Evolutionary conservation across 2,329 filamentous ascomycete species (phyloP).

Genomic region (Thielaviopsis populi): DNA sequence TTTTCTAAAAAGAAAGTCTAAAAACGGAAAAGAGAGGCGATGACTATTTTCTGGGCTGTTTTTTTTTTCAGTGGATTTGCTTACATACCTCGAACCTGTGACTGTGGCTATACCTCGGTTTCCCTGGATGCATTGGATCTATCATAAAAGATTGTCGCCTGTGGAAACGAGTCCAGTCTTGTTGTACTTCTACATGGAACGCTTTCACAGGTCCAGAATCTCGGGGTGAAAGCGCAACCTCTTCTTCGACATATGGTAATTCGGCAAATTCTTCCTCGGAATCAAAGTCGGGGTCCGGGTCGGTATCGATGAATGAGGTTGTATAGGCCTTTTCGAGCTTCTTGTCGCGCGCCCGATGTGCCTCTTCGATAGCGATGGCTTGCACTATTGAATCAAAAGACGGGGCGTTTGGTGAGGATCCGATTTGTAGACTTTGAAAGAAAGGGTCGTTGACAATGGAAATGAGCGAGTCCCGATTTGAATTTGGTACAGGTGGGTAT

Average conservation of each 20-base stretch:
- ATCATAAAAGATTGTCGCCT: constrained; percentile 1
- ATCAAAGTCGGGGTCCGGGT: constrained; percentile 21
- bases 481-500: background rate
- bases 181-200: background rate
- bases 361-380: constrained; percentile 7
- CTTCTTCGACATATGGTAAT: constrained; percentile 12
- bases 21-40: background rate
- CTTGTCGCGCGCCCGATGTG: constrained; percentile 11
- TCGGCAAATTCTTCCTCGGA: constrained; percentile 16
- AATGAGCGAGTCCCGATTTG: constrained; percentile 32
- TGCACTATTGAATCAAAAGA: constrained; percentile 24
- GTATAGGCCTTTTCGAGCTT: constrained; percentile 13
- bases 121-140: background rate
- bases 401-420: constrained; percentile 1
- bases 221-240: constrained; percentile 12
- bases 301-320: constrained; percentile 18
- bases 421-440: constrained; percentile 28
- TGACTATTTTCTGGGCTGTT: background rate
- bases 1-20: background rate
- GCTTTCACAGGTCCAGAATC: constrained; percentile 8
- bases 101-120: background rate
- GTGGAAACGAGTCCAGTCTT: constrained; percentile 1
- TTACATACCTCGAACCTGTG: background rate
- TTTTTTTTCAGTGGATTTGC: background rate
- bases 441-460: constrained; percentile 43